A percentile compares a stretch with the other conserved stretches of the same genome.
Evolutionary conservation across 495 filamentous ascomycete genomes (phyloP).

Genomic region (Thermothielavioides terrestris): DNA sequence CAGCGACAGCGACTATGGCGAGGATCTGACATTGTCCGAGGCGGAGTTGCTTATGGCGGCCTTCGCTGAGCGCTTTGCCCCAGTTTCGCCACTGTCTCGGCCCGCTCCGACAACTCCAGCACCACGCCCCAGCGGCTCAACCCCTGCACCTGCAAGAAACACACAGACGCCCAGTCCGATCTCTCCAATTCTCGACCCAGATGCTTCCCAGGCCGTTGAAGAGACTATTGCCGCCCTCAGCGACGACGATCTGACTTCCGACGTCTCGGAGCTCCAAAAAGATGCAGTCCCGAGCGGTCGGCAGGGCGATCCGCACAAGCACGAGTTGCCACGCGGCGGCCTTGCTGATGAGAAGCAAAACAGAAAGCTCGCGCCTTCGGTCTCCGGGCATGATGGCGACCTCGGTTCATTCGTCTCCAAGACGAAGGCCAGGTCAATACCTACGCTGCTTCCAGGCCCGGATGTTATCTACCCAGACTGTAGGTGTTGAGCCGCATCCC

Average conservation of each 20-base stretch:
- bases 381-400: background rate
- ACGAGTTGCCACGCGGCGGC: background rate
- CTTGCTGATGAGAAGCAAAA: background rate
- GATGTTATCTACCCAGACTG: conserved; percentile 39
- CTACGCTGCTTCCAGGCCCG: conserved; percentile 7
- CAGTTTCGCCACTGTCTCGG: conserved; percentile 1
- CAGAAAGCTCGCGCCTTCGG: conserved; percentile 9
- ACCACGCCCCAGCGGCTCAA: background rate
- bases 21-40: conserved; percentile 60
- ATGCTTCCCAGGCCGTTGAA: conserved; percentile 5
- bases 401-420: conserved; percentile 14
- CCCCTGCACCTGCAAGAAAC: conserved; percentile 12
- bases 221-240: conserved; percentile 8
- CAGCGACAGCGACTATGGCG: conserved; percentile 60
- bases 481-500: conserved; percentile 25
- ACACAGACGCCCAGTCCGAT: background rate
- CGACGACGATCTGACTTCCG: conserved; percentile 19
- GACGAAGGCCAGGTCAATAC: conserved; percentile 9
- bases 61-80: conserved; percentile 15
- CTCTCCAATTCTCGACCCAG: background rate
- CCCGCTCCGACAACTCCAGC: background rate
- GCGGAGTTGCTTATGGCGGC: conserved; percentile 25
- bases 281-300: background rate
- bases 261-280: conserved; percentile 15
- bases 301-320: background rate